Base-by-base conservation (phyloP, 2,329 filamentous ascomycete genomes). In the Alternaria burnsii region DNA sequence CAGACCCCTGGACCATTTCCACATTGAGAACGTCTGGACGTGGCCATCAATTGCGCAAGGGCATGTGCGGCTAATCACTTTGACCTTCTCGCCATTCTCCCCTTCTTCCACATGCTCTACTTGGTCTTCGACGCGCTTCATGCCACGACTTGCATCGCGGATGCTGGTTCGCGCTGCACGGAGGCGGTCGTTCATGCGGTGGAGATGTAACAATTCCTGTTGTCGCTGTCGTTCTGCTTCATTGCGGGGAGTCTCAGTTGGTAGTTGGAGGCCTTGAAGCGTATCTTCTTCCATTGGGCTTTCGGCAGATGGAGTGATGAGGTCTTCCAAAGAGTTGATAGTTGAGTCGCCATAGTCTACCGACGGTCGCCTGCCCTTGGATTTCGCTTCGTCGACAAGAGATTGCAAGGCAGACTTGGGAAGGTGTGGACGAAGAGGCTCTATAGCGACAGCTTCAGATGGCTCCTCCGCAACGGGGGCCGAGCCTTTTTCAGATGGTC, bases 311-410 rank as follows among this genome's bases (percentile, higher is more conserved):
- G 69, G 75, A 18, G 74, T 65, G 12, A 82, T 76, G 12, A 84
- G 76, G 36, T 82, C 79, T 67, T 83, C 81, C 8, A 84, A 72
- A 4, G 81, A 83, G 46, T 82, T 78, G 43, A 84, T 79, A 4
- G 82, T 84, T 18, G 79, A 81, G 30, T 84, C 82, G 36, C 82
- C 82, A 40, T 78, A 77, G 32, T 73, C 67, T 18, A 78, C 73
- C 24, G 66, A 62, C 22, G 53, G 53, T 34, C 59, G 59, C 26
- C 56, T 52, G 26, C 61, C 64, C 26, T 61, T 63, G 7, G 71
- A 65, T 69, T 72, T 76, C 6, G 78, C 78, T 64, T 80, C 75
- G 52, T 76, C 70, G 1, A 83, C 71, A 18, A 83, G 71, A 18
- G 80, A 78, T 53, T 79, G 75, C 6, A 83, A 72, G 5, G 73